Conservation (phyloP, 257 asterid genomes). For the Solanum piurae region DNA sequence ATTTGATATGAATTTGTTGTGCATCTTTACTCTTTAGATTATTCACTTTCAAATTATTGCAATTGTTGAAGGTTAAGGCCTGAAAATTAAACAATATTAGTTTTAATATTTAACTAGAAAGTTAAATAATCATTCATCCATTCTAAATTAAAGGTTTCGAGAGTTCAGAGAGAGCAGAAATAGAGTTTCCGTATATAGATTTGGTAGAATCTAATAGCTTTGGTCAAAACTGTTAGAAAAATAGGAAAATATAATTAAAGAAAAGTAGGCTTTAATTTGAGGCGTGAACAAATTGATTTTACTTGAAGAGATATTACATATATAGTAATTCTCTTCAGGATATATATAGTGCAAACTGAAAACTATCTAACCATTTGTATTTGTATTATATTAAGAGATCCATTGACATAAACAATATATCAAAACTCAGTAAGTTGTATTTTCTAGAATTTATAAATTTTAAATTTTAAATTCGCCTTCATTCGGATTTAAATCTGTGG, state of each 20-base stretch:
- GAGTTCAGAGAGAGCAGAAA: not conserved
- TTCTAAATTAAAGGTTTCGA: not conserved
- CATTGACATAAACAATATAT: not conserved
- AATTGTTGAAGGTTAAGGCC: slow-evolving; percentile 59
- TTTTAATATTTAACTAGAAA: not conserved
- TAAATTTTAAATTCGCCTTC: not conserved
- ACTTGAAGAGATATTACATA: not conserved
- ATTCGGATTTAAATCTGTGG: not conserved
- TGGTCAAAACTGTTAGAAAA: not conserved
- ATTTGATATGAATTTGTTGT: slow-evolving; percentile 62
- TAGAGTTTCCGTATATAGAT: not conserved
- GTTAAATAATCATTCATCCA: not conserved
- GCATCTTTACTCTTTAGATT: slow-evolving; percentile 35
- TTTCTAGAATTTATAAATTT: no score
- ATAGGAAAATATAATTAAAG: not conserved
- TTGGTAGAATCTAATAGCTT: not conserved
- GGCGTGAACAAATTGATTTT: not conserved
- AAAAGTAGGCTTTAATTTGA: not conserved
- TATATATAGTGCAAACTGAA: not conserved
- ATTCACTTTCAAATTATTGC: slow-evolving; percentile 44
- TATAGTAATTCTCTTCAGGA: not conserved
- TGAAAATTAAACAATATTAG: slow-evolving; percentile 9
- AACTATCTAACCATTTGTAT: not conserved
- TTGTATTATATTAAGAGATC: not conserved
- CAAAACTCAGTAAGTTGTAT: not conserved